Evolutionary conservation across 345 rosid species (phyloP).

Genomic region (Iberis pinnata): DNA sequence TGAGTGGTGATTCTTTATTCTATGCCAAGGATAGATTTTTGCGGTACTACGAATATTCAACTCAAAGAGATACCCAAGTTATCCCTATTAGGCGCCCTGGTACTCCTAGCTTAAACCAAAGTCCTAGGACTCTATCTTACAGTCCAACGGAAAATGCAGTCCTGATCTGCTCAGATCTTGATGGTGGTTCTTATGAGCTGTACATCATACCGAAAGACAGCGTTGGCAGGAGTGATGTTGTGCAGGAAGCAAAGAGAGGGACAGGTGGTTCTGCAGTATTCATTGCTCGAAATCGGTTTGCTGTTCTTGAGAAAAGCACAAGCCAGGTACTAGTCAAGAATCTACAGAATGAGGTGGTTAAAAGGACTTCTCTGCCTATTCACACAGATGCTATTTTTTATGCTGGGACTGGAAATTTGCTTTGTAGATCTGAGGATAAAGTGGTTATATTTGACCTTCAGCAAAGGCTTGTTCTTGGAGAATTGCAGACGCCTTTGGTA

Average conservation of each 20-base stretch:
- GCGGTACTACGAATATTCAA: slow-evolving; percentile 71
- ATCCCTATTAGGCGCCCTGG: slow-evolving; percentile 87
- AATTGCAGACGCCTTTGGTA: slow-evolving; percentile 74
- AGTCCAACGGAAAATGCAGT: slow-evolving; percentile 97
- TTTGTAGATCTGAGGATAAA: slow-evolving; percentile 87
- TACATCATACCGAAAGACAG: slow-evolving; percentile 79
- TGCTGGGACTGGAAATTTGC: slow-evolving; percentile 88
- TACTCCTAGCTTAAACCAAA: slow-evolving; percentile 64
- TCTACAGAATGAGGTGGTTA: slow-evolving; percentile 79
- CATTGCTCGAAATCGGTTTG: slow-evolving; percentile 87
- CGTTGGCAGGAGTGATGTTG: slow-evolving; percentile 59
- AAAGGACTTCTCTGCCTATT: slow-evolving; percentile 65
- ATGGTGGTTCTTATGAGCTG: slow-evolving; percentile 92
- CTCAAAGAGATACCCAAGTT: slow-evolving; percentile 74
- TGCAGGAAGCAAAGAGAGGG: slow-evolving; percentile 84
- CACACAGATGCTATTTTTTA: slow-evolving; percentile 81
- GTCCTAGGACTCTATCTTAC: slow-evolving; percentile 90
- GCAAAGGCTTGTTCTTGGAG: slow-evolving; percentile 85
- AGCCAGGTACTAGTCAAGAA: slow-evolving; percentile 83
- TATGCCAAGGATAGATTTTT: slow-evolving; percentile 86
- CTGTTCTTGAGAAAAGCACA: slow-evolving; percentile 87
- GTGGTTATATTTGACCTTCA: slow-evolving; percentile 88
- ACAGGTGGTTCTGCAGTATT: slow-evolving; percentile 81
- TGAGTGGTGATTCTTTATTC: slow-evolving; percentile 75
- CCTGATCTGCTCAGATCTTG: slow-evolving; percentile 81